Base-by-base conservation (phyloP, 176 grass and related monocot genomes). In the Rhipidocladum racemiflorum region DNA sequence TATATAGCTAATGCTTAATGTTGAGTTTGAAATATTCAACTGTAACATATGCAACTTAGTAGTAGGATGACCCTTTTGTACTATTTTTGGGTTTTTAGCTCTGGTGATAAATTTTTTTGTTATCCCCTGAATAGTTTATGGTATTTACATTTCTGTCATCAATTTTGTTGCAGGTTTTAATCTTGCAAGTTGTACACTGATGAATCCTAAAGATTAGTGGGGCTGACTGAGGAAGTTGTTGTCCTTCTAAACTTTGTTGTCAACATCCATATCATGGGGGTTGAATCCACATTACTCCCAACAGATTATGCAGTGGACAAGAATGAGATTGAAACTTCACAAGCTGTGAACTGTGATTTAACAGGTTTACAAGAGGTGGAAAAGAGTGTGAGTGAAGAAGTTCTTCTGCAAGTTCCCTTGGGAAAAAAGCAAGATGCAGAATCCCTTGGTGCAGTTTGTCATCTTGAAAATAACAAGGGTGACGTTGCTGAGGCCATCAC, bases 111-210 rank as follows among this genome's bases (percentile, higher is more conserved):
- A 36, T 72, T 61, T 18, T 46, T 62, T 51, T 44, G 21, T 50
- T 56, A 46, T 73, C 29, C 25, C 9, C 6, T 79, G 11, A 66
- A 28, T 49, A 27, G 0, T 74, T 45, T 48, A 10, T 87, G 69
- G 21, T 67, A 34, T 15, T 70, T 61, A 88, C 18, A 39, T 84
- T 61, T 68, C 13, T 51, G 3, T 43, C 77, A 5, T 43, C 18
- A 24, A 32, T 34, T 66, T 34, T 18, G 4, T 1, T 86, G 57
- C 65, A 90, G 88, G 72, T 77, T 82, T 25, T 64, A 7, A 65
- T 83, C 45, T 61, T 66, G 17, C 71, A 54, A 65, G 70, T 64
- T 6, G 7, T 6, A 56, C 32, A 9, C 42, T 16, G 40, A 69
- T 60, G 54, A 12, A 21, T 13, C 34, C 28, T 38, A 36, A 67